Evolutionary conservation across 768 basidiomycete genomes (phyloP), one percentile per base, ranked within the genome.

Genomic region (Gymnopilus dilepis): DNA sequence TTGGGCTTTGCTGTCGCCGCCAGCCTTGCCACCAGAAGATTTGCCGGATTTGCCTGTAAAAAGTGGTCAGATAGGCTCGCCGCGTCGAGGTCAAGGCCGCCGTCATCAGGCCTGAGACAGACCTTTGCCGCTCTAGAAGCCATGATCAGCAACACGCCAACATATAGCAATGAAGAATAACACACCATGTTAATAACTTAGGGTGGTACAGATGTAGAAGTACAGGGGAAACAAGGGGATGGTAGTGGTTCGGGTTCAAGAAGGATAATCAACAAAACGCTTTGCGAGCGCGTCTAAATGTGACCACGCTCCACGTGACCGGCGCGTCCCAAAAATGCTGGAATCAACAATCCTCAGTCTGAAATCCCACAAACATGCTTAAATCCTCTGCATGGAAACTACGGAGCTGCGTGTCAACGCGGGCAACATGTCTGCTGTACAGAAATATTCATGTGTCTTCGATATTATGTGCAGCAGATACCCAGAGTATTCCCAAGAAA

Each of bases 11-110:
- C 70, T 71, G 6, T 80, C 79, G 40, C 71, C 65, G 41, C 82
- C 82, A 31, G 82, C 81, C 78, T 88, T 90, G 69, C 91, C 87
- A 69, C 89, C 90, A 57, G 88, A 84, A 48, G 88, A 86, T 77
- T 91, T 91, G 58, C 87, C 87, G 51, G 80, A 76, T 75, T 82
- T 82, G 69, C 80, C 80, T 80, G 43, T 11, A 28, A 22, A 26
- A 22, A 22, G 50, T 26, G 28, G 19, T 54, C 34, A 54, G 52
- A 54, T 54, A 50, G 17, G 47, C 26, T 33, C 52, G 21, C 41
- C 43, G 52, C 42, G 13, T 26, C 41, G 52, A 37, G 48, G 40
- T 40, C 34, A 53, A 19, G 50, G 11, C 37, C 15, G 26, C 17
- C 12, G 24, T 19, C 19, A 59, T 17, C 12, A 11, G n/a, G 45